Percentiles rank a stretch among this genome's conserved stretches.
Evolutionary conservation across 495 filamentous ascomycete genomes (phyloP).

Genomic region (Amorphotheca resinae): DNA sequence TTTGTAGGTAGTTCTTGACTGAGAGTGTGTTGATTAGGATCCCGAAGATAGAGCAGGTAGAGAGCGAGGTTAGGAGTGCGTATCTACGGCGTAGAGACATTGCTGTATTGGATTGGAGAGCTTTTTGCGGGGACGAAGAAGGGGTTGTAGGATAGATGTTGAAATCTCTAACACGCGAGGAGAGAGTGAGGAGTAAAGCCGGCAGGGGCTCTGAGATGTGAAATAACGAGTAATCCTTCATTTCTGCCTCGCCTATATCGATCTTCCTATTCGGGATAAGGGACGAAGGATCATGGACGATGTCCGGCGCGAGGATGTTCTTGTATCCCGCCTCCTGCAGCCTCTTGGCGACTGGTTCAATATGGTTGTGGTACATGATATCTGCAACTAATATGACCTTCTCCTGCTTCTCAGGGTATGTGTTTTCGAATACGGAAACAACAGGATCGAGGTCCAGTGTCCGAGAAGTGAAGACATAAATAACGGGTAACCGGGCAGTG

Average conservation of each 20-base stretch:
- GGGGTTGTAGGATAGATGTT: conserved; percentile 61
- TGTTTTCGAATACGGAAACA: conserved; percentile 48
- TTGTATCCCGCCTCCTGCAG: conserved; percentile 52
- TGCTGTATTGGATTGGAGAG: conserved; percentile 21
- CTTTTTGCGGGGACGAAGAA: conserved; percentile 26
- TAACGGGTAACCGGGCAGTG: conserved; percentile 75
- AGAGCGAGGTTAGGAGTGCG: conserved; percentile 67
- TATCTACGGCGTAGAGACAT: conserved; percentile 71
- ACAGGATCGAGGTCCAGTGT: conserved; percentile 45
- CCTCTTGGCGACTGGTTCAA: conserved; percentile 36
- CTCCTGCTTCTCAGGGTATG: conserved; percentile 47
- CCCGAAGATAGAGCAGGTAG: conserved; percentile 72
- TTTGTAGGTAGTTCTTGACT: conserved; percentile 77
- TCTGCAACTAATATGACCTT: conserved; percentile 82
- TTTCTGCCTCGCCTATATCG: conserved; percentile 27
- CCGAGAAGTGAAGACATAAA: conserved; percentile 79
- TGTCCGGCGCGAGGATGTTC: conserved; percentile 51
- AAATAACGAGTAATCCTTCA: conserved; percentile 68
- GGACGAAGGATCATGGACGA: conserved; percentile 69
- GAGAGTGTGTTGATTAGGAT: conserved; percentile 92
- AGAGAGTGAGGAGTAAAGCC: conserved; percentile 73
- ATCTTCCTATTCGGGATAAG: conserved; percentile 71
- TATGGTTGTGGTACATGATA: conserved; percentile 67
- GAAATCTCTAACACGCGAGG: conserved; percentile 65
- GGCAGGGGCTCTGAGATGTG: conserved; percentile 81